Base-by-base conservation (phyloP, 495 filamentous ascomycete genomes). In the Apodospora peruviana region DNA sequence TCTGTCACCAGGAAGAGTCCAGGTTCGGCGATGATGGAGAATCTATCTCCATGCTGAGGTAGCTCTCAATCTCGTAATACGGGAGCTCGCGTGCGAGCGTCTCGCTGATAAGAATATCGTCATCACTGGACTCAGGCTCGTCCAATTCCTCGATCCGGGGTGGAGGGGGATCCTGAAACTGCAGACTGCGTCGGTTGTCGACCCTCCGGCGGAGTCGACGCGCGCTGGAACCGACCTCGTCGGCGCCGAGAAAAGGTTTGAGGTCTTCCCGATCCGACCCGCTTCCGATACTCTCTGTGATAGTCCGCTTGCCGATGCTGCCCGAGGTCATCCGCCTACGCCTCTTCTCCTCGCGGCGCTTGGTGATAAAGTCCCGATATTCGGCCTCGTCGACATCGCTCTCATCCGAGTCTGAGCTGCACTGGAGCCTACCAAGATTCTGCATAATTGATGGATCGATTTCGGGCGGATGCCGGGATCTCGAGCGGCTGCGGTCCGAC, bases 251-350 rank as follows among this genome's bases (percentile, higher is more conserved):
- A 34, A 72, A 67, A 7, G 74, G 66, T 48, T 69, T 54, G n/a
- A 76, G 35, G 41, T 79, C 76, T 47, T 78, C 76, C 29, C 59
- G 67, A 53, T 79, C 76, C 5, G 74, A 73, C 53, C 76, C 76
- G 50, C 71, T 75, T 38, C 72, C 76, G 40, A 73, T 73, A 52
- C 73, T 73, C 59, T 77, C 71, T 59, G 65, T 72, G 38, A 77
- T 63, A 22, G 73, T 76, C 20, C 76, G 64, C 64, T 79, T 79
- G 62, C 74, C 72, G 21, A 78, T 68, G 56, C 71, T 76, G 46
- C 73, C 74, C 10, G 71, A 74, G 23, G 65, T 76, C 68, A 78
- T 76, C 12, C 76, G 65, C 54, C 64, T 64, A 42, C 63, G 60
- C 38, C 70, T 56, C 38, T 65, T 66, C 47, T 69, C 67, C 23